Evolutionary conservation across 1,284 basidiomycete species (phyloP), one percentile per base, ranked within the genome.

Genomic region (Ganoderma lingzhi): DNA sequence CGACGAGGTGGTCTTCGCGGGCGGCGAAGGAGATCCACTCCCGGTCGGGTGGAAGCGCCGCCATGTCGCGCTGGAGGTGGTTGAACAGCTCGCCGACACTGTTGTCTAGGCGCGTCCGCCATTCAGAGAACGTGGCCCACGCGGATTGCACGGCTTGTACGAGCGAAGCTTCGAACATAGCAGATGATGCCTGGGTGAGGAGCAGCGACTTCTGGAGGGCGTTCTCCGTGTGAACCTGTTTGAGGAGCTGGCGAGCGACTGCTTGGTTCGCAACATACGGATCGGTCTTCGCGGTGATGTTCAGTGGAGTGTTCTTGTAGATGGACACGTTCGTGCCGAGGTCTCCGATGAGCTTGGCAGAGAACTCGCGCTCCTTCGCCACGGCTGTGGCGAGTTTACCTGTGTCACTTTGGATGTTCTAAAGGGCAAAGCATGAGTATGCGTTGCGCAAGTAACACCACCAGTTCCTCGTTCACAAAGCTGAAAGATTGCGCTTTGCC

Each of bases 21-120:
- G 96, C 96, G 23, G 95, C 93, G 81, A 99, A 99, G 19, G 96
- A 90, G 75, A 99, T 95, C 97, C 97, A 99, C 82, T 99, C 98
- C 70, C 93, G 87, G 80, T 98, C 96, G 4, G 98, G 93, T 68
- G 94, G 91, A 69, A 99, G 89, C 45, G 91, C 87, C 58, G 91
- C 89, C 91, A 99, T 95, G 78, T 93, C 88, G 68, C 87, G 84
- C 60, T 94, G 91, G 71, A 99, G 88, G 19, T 83, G 82, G 70
- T 88, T 86, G 89, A 94, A 97, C 1, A 93, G 92, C 73, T 95
- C 92, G 80, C 96, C 93, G 19, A 96, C 90, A 60, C 92, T 86
- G 62, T 84, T 80, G 48, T 91, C 90, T 87, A 96, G 95, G 77
- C 97, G 94, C 6, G 93, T 88, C 73, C 96, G 93, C 97, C 97